Percentiles rank a stretch among this genome's conserved stretches.
Conservation (phyloP, 148 eudicot species). For the Chenopodium album region DNA sequence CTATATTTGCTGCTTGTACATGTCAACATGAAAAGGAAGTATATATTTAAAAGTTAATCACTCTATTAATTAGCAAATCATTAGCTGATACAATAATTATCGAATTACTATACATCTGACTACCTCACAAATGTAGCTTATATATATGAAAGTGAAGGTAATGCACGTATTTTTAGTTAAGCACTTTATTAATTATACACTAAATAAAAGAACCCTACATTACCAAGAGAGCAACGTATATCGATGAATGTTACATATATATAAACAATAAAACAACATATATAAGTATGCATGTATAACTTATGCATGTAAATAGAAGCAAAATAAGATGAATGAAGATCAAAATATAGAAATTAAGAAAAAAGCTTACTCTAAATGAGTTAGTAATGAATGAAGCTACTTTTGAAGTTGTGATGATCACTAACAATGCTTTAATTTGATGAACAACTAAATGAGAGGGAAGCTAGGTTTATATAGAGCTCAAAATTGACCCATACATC, state of each 20-base stretch:
- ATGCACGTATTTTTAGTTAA: neutral
- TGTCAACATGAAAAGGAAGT: conserved; percentile 6
- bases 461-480: conserved; percentile 25
- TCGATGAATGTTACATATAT: too few species aligned
- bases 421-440: neutral
- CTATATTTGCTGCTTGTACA: neutral
- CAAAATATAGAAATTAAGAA: neutral
- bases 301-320: neutral
- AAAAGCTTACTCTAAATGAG: conserved; percentile 2
- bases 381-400: neutral
- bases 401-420: neutral
- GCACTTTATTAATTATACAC: neutral
- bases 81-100: neutral
- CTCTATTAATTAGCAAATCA: neutral
- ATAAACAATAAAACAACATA: too few species aligned
- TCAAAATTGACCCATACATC: conserved; percentile 1
- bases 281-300: too few species aligned
- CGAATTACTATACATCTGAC: too few species aligned
- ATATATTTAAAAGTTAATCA: neutral
- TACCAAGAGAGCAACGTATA: too few species aligned
- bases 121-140: too few species aligned
- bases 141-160: too few species aligned
- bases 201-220: neutral
- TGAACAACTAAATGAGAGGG: neutral
- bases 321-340: neutral